Percentiles rank a stretch among this genome's conserved stretches.
phyloP scores from a whole-genome alignment of 495 filamentous ascomycete genomes.

The Rhizodiscina lignyota region DNA sequence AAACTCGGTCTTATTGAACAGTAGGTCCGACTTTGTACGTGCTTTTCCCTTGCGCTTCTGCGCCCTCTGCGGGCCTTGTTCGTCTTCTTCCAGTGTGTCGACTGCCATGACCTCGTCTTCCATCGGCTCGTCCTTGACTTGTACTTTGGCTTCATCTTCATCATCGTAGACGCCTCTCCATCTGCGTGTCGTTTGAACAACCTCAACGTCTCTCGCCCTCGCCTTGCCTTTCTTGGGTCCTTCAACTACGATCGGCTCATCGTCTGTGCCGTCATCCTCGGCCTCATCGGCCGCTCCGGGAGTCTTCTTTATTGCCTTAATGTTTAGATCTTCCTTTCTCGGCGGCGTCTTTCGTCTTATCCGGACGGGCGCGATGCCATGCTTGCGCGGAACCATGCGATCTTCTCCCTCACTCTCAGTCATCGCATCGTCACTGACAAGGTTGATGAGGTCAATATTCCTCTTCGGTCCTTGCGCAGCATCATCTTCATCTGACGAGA shows the following conservation, averaged over 20 bases:
- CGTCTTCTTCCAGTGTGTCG: not conserved
- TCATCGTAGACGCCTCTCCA: constrained; percentile 26
- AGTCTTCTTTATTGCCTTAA: constrained; percentile 37
- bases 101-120: constrained; percentile 10
- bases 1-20: constrained; percentile 10
- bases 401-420: constrained; percentile 5
- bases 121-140: constrained; percentile 16
- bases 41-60: constrained; percentile 13
- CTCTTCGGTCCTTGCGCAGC: constrained; percentile 9
- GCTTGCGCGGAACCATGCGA: constrained; percentile 1
- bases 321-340: constrained; percentile 30
- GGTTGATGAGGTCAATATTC: constrained; percentile 18
- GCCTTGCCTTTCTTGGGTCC: constrained; percentile 16
- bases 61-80: not conserved
- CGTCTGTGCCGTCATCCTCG: constrained; percentile 4
- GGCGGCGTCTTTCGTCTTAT: constrained; percentile 35
- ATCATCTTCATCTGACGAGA: constrained; percentile 18
- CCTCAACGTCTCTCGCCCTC: constrained; percentile 19
- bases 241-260: constrained; percentile 1
- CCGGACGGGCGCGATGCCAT: constrained; percentile 27
- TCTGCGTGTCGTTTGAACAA: constrained; percentile 12
- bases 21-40: too few species aligned
- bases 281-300: constrained; percentile 14
- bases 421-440: constrained; percentile 19
- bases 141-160: constrained; percentile 8